Evolutionary conservation across 2,329 filamentous ascomycete species (phyloP).

Genomic region (Cladosporium sp.): DNA sequence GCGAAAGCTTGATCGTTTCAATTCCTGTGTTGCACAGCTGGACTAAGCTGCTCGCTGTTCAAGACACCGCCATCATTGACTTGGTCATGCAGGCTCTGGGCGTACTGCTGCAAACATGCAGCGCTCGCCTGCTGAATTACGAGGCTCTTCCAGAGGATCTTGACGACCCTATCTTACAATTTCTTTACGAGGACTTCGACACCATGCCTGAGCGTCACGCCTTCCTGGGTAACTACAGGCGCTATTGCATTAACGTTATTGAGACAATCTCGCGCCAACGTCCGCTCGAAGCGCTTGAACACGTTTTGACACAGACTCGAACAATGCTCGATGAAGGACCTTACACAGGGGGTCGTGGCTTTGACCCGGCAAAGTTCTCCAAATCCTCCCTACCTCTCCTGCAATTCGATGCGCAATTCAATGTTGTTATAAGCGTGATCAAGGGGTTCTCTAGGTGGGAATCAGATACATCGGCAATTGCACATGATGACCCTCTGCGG

Average conservation of each 20-base stretch:
- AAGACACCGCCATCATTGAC: constrained; percentile 62
- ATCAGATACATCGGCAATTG: constrained; percentile 31
- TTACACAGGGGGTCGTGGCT: constrained; percentile 64
- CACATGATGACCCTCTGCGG: constrained; percentile 41
- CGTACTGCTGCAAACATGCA: constrained; percentile 75
- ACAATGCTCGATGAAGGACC: constrained; percentile 63
- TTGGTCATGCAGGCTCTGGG: constrained; percentile 61
- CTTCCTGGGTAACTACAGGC: constrained; percentile 90
- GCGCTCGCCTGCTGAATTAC: constrained; percentile 77
- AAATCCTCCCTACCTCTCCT: constrained; percentile 70
- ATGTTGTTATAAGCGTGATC: constrained; percentile 79
- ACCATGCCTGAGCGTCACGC: constrained; percentile 90
- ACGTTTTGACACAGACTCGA: constrained; percentile 79
- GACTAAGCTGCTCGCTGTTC: constrained; percentile 73
- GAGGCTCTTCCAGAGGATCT: constrained; percentile 80
- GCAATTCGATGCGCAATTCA: constrained; percentile 81
- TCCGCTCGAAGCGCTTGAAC: constrained; percentile 76
- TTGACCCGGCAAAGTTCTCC: constrained; percentile 50
- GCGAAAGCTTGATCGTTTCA: constrained; percentile 84
- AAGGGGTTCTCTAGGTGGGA: constrained; percentile 87
- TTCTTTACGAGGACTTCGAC: constrained; percentile 89
- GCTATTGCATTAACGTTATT: constrained; percentile 83
- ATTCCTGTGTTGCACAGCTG: constrained; percentile 89
- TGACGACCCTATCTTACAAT: constrained; percentile 71
- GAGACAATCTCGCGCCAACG: constrained; percentile 79